Conservation (phyloP, 768 basidiomycete species). For the Sporobolomyces pararoseus region DNA sequence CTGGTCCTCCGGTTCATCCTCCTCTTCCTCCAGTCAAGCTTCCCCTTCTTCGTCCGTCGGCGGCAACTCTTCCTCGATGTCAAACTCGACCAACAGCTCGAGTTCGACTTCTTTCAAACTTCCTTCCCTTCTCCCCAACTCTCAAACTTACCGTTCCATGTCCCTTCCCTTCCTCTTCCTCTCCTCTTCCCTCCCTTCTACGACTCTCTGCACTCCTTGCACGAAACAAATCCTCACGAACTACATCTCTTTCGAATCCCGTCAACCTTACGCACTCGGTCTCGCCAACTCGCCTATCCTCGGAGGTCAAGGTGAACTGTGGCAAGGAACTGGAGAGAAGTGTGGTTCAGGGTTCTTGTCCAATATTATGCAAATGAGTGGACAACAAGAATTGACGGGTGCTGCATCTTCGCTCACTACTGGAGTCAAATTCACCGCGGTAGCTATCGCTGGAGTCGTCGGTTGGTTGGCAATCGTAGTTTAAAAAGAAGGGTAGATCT, state of each 20-base stretch:
- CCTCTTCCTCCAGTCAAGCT: constrained; percentile 11
- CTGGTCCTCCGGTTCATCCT: background rate
- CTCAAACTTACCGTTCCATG: constrained; percentile 55
- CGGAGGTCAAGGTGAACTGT: constrained; percentile 63
- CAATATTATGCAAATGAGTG: constrained; percentile 33
- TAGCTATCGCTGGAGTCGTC: background rate
- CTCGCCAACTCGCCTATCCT: constrained; percentile 64
- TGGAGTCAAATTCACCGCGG: background rate
- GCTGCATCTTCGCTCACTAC: background rate
- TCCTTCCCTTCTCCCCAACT: constrained; percentile 48
- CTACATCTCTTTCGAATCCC: constrained; percentile 73
- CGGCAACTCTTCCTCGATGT: constrained; percentile 16
- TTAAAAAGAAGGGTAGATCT: background rate
- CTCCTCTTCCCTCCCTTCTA: constrained; percentile 54
- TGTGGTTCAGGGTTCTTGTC: constrained; percentile 62
- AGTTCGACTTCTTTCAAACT: constrained; percentile 17
- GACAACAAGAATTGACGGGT: constrained; percentile 34
- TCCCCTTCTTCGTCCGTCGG: constrained; percentile 1
- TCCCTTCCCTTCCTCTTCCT: constrained; percentile 75
- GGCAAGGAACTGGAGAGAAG: constrained; percentile 58
- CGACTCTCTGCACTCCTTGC: constrained; percentile 73
- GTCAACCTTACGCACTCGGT: constrained; percentile 68
- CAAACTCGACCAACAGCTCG: background rate
- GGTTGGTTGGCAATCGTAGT: background rate
- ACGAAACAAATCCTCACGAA: constrained; percentile 67